Base-by-base conservation (phyloP, 148 eudicot species). In the Dysphania ambrosioides region DNA sequence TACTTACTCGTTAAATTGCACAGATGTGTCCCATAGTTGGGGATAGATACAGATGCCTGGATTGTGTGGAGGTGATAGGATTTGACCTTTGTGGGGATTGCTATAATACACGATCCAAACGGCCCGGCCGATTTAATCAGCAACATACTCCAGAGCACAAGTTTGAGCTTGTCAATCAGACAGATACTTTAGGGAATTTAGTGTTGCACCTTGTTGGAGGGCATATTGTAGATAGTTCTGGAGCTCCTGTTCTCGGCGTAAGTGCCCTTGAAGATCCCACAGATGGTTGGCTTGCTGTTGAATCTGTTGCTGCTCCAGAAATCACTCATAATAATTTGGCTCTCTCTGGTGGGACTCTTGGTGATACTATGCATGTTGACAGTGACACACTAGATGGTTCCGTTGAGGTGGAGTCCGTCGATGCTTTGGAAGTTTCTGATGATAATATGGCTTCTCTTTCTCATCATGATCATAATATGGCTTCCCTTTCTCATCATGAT, bases 81-180 rank as follows among this genome's bases (percentile, higher is more conserved):
- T 91, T 89, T 58, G 92, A 91, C 82, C 92, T 91, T 30, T 91
- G 97, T 64, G 97, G 83, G 76, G 81, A 82, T 41, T 91, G 97
- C 79, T 89, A 91, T 77, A 82, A 83, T 30, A 83, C 87, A 31
- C 72, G 80, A 24, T 88, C 92, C 69, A 88, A 89, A 76, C 89
- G 84, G 49, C 97, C 92, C 0, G 94, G 97, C 31, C 85, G 97
- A 42, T 92, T 89, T 61, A 91, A 86, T 73, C 97, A 91, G 84
- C 90, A 84, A 79, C 97, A 91, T 76, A 88, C 90, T 35, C 70
- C 84, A 23, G 90, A 89, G 1, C 97, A 91, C 83, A 74, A 55
- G 63, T 82, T 92, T 73, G 87, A 78, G 79, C 78, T 75, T 36
- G 38, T 82, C 41, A 78, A 81, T 69, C 82, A 75, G 4, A 61